Evolutionary conservation across 2,329 filamentous ascomycete genomes (phyloP), one percentile per base, ranked within the genome.

Genomic region (Sphaceloma murrayae): DNA sequence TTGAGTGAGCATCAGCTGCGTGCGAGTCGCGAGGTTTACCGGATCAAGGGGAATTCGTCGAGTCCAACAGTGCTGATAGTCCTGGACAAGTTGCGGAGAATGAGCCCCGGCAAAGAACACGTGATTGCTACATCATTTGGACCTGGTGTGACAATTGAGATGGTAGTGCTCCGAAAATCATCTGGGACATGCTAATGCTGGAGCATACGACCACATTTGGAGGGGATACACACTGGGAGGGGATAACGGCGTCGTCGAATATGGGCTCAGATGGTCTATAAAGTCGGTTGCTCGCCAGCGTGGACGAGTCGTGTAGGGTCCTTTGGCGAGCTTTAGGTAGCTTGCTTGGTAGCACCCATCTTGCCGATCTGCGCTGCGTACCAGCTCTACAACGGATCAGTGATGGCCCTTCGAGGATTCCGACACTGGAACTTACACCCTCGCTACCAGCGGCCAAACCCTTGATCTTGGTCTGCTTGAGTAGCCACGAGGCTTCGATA

Each of bases 101-200:
- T 40, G 36, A 16, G 24, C 31, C 13, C 10, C 4, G 14, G 4
- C 53, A 68, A 69, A 26, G 75, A 82, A 34, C 73, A 77, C 46
- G 69, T 85, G 4, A 70, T 83, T 1, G 78, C 75, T 1, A 80
- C 77, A 51, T 80, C 79, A 2, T 85, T 85, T 55, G 80, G 80
- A 0, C 80, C 80, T 0, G 80, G 80, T 0, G 77, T 85, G 51
- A 60, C 74, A 4, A 70, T 83, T 21, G 80, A 84, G 62, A 80
- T 80, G 73, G 78, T 75, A 56, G 68, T 82, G 62, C n/a, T n/a
- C n/a, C n/a, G n/a, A n/a, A n/a, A n/a, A n/a, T n/a, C n/a, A n/a
- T n/a, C n/a, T n/a, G n/a, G n/a, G n/a, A n/a, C n/a, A n/a, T n/a
- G n/a, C n/a, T n/a, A n/a, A n/a, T n/a, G n/a, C n/a, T n/a, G n/a